Evolutionary conservation across 495 filamentous ascomycete species (phyloP), one percentile per base, ranked within the genome.

Genomic region (Immersiella caudata): DNA sequence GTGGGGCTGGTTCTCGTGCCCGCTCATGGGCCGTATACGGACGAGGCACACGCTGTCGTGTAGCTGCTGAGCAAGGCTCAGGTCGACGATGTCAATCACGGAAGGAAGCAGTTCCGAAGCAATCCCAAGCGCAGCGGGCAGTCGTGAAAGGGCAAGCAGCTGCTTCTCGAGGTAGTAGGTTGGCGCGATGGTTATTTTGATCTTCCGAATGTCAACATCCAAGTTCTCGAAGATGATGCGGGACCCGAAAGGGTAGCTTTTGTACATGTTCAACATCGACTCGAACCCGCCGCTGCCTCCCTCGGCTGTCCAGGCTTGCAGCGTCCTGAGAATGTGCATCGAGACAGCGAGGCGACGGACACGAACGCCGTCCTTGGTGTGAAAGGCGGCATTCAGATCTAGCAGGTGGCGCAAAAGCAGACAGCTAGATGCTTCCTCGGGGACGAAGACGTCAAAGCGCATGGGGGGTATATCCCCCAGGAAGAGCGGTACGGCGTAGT

Each of bases 391-490:
- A 14, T 79, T 69, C 6, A 83, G 70, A 61, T 81, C 78, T 36
- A 84, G 74, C 29, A 82, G 71, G 62, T 80, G 71, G 64, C 82
- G 80, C 50, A 83, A 71, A 21, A 68, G 61, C 18, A 66, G 65
- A 5, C 73, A 71, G 14, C 46, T 54, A 1, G 65, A 67, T 4
- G 80, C 76, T 46, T 76, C 73, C 62, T 82, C 77, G 18, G 80
- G 78, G 26, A 84, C 74, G 73, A 83, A 84, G 25, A 82, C 80
- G 67, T 84, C 82, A 67, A 83, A 78, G 27, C 81, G 81, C 68
- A 82, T 72, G 1, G 81, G 82, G 27, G 82, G 77, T 26, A 78
- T 64, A 29, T 74, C 62, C 11, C 69, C 61, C 8, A 81, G 65
- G 66, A 82, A 82, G 49, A 81, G 72, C 18, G 82, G 82, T 11